Evolutionary conservation across 2,329 filamentous ascomycete species (phyloP), one percentile per base, ranked within the genome.

Genomic region (Fusarium circinatum): DNA sequence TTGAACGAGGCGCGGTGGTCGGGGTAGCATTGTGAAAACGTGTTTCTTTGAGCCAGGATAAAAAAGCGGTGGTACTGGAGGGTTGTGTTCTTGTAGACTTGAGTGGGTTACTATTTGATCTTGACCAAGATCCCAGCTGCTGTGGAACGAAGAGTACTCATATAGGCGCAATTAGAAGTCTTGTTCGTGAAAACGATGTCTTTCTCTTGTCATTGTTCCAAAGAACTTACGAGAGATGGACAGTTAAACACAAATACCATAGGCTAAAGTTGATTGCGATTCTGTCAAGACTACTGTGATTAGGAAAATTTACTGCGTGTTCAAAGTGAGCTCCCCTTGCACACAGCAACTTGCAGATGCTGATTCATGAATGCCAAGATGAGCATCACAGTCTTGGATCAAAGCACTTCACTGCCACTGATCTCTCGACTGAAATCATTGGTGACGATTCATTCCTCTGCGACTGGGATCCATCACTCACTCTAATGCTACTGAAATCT

Each of bases 391-490:
- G 30, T 8, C 8, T 20, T 34, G 6, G 6, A 20, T 24, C 14
- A 17, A 24, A 11, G n/a, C 8, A 5, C 8, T 13, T 34, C 12
- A 34, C 48, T 24, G 6, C 10, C 11, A 17, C 28, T 14, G 3
- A 5, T 13, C 5, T 10, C 11, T 14, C 17, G 0, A 9, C 3
- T 12, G 22, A 13, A 13, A 13, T 49, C 6, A 32, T 2, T 3
- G 3, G 12, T 9, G 10, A 34, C 4, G 3, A 18, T 34, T 6
- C 5, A 11, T 11, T 34, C 2, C 8, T 14, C 2, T 8, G 4
- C 2, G 0, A 2, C 5, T 11, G 11, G 2, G 1, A 10, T n/a
- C 3, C 11, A 3, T 9, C 22, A n/a, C 3, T 17, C 22, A 9
- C 13, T 51, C 10, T 2, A 4, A 8, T 24, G 8, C 12, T 3